Percentiles rank a stretch among this genome's conserved stretches.
These are phyloP conservation scores for Eucalyptus marginata DNA, from an alignment of 345 rosid genomes.

Conservation along the genomic window DNA sequence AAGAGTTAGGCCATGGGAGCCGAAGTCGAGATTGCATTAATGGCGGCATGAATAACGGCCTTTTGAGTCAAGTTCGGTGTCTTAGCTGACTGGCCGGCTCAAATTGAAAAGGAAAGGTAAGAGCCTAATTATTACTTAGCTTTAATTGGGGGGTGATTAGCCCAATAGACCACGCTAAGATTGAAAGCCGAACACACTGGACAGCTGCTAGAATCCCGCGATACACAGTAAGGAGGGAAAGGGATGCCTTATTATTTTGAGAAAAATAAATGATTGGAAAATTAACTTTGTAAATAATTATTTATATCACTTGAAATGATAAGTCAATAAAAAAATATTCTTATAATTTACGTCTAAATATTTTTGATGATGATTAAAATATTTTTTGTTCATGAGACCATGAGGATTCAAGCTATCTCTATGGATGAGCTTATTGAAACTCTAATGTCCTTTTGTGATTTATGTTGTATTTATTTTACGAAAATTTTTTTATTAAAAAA, in stretches of 20 bases:
- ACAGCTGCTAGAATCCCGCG: neutral
- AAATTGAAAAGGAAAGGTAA: neutral
- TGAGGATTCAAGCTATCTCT: neutral
- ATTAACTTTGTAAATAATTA: neutral
- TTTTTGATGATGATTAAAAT: neutral
- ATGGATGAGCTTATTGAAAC: neutral
- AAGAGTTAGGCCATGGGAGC: neutral
- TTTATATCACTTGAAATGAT: fast-evolving
- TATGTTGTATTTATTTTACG: too few relatives aligned
- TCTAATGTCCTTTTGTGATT: neutral
- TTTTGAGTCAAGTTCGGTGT: neutral
- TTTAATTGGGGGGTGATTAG: neutral
- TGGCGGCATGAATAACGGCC: neutral
- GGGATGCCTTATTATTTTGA: too few relatives aligned
- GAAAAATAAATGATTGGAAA: fast-evolving
- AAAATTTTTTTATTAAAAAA: too few relatives aligned
- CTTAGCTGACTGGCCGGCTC: neutral
- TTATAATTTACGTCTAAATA: fast-evolving
- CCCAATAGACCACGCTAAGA: neutral
- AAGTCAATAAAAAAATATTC: fast-evolving
- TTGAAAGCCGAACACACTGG: fast-evolving
- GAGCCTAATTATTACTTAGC: neutral
- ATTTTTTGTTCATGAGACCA: fast-evolving
- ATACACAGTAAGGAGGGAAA: neutral
- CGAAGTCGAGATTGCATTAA: neutral